Evolutionary conservation across 768 basidiomycete species (phyloP).

Genomic region (Dioszegia aurantiaca): DNA sequence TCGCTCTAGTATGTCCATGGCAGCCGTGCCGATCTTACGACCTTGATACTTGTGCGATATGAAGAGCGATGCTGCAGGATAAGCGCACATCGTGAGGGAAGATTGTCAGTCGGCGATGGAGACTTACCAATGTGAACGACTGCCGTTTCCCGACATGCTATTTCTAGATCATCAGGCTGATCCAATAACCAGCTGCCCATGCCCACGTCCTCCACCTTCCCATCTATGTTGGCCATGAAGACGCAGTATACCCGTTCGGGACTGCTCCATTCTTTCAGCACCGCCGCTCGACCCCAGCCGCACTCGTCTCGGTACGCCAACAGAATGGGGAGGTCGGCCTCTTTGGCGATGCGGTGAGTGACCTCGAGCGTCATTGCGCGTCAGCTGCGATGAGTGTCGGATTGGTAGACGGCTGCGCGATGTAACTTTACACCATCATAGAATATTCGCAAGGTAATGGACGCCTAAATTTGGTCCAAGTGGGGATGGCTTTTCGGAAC

Average conservation of each 20-base stretch:
- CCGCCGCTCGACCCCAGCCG: slow-evolving; percentile 21
- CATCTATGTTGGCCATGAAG: not conserved
- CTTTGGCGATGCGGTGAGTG: slow-evolving; percentile 14
- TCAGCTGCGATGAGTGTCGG: not conserved
- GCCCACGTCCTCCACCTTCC: slow-evolving; percentile 8
- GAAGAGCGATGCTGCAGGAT: slow-evolving; percentile 42
- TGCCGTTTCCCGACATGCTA: slow-evolving; percentile 38
- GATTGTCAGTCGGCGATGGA: not conserved
- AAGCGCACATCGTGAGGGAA: slow-evolving; percentile 46
- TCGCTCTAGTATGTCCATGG: slow-evolving; percentile 28
- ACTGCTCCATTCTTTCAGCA: slow-evolving; percentile 12
- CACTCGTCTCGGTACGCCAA: slow-evolving; percentile 17
- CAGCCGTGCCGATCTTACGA: slow-evolving; percentile 41
- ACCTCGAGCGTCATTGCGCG: not conserved
- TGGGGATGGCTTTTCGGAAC: too few species aligned
- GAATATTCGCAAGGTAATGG: too few species aligned
- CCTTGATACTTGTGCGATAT: slow-evolving; percentile 54
- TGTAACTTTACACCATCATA: too few species aligned
- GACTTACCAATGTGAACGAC: slow-evolving; percentile 14
- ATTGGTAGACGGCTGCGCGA: too few species aligned
- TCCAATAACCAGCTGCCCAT: slow-evolving; percentile 13
- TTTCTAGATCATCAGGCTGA: slow-evolving; percentile 56
- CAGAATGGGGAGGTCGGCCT: slow-evolving; percentile 16
- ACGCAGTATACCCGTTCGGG: slow-evolving; percentile 17
- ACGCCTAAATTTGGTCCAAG: too few species aligned